Evolutionary conservation across 2,329 filamentous ascomycete species (phyloP), one percentile per base, ranked within the genome.

Genomic region (Colletotrichum gloeosporioides): DNA sequence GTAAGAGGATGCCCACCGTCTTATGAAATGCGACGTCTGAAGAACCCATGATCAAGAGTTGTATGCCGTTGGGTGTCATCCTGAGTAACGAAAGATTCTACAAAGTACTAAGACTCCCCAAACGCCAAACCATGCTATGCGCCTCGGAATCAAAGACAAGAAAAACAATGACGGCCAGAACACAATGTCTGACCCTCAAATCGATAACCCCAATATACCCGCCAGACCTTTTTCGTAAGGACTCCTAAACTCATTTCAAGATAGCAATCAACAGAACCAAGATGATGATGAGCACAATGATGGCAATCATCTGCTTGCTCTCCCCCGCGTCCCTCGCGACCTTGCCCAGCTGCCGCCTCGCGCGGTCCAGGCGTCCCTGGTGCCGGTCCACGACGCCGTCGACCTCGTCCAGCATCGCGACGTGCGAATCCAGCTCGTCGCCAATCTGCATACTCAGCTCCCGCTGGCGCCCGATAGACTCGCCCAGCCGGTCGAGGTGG

Each of bases 361-460:
- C 97, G 12, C 95, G 89, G 79, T 96, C 92, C 68, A 99, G 88
- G 66, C 95, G 92, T 31, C 88, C 89, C 83, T 94, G 91, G 86
- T 99, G 96, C 74, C 96, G 88, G 83, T 98, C 96, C 9, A 96
- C 94, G 25, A 93, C 90, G 61, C 91, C 90, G 82, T 99, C 97
- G 61, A 98, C 92, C 81, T 98, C 96, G 83, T 98, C 96, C 34
- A 99, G 89, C 88, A 99, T 89, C 80, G 94, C 90, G 49, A 98
- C 94, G 81, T 99, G 97, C 79, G 93, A 94, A 80, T 99, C 97
- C 44, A 99, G 89, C 88, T 99, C 97, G 83, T 98, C 95, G 34
- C 97, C 96, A 81, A 99, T 99, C 87, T 97, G 95, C 87, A 98
- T 98, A 82, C 94, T 96, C 77, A 99, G 89, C 87, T 99, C 95